A percentile compares a stretch with the other conserved stretches of the same genome.
phyloP scores from a whole-genome alignment of 306 rosid species.

The Erythrophleum fordii region DNA sequence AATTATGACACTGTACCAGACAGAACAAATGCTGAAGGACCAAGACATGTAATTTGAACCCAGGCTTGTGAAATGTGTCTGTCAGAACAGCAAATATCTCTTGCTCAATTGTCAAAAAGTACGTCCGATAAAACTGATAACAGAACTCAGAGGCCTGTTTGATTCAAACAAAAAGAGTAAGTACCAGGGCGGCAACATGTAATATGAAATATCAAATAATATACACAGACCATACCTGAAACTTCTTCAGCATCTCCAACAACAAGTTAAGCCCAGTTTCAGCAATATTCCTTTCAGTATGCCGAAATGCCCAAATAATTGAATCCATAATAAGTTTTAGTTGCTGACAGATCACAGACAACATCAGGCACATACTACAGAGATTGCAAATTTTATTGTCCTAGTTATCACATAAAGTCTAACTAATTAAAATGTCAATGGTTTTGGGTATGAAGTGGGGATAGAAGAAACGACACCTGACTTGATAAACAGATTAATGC shows the following conservation, averaged over 20 bases:
- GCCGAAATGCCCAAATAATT: conserved; percentile 97
- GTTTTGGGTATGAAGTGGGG: not conserved
- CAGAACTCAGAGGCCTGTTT: conserved; percentile 91
- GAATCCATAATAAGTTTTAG: conserved; percentile 98
- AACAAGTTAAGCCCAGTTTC: conserved; percentile 43
- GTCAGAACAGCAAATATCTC: conserved; percentile 95
- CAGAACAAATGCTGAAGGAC: conserved; percentile 96
- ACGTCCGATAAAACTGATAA: conserved; percentile 84
- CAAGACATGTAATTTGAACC: conserved; percentile 96
- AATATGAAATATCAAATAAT: not conserved
- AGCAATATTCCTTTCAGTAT: conserved; percentile 96
- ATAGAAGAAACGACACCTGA: conserved; percentile 62
- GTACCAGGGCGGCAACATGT: not conserved
- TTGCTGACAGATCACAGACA: conserved; percentile 64
- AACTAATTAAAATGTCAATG: not conserved
- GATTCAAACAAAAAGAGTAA: conserved; percentile 28
- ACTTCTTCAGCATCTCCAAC: conserved; percentile 37
- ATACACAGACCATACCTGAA: conserved; percentile 25
- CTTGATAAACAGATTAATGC: conserved; percentile 86
- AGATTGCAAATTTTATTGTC: conserved; percentile 9
- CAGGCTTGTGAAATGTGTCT: conserved; percentile 97
- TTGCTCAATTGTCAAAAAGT: conserved; percentile 83
- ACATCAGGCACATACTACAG: conserved; percentile 26
- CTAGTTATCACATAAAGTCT: not conserved
- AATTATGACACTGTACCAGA: conserved; percentile 60